Base-by-base conservation (phyloP, 768 basidiomycete genomes). In the Lyophyllum shimeji region DNA sequence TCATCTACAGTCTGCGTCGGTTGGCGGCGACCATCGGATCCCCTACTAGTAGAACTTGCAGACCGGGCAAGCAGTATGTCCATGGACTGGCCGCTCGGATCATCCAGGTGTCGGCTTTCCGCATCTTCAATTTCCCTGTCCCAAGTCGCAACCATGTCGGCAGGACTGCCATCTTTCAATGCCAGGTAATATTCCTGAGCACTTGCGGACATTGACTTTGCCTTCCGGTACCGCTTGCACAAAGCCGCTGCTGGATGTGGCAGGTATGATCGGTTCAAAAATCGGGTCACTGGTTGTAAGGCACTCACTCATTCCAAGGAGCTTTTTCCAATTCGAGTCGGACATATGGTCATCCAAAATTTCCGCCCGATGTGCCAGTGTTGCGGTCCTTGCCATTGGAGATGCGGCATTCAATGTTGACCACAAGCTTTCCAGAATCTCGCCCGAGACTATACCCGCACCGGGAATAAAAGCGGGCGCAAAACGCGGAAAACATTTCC, bases 321-420 rank as follows among this genome's bases (percentile, higher is more conserved):
- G 33, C 48, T 71, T 71, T 48, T 64, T 67, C 12, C 56, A 62
- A 57, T 71, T 69, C 6, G 53, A 59, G 43, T 67, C 63, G 17
- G 46, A 51, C 48, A 62, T 64, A 33, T 67, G 65, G 50, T 64
- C 61, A 46, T 68, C 63, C 3, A 66, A 42, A 2, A 61, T 53
- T 45, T 69, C 64, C 5, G 51, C 33, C 15, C 60, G 46, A 43
- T 59, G 37, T 0, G 61, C 55, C 9, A 57, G 33, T 1, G 62
- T 60, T 34, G 53, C 55, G 2, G 50, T 60, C 20, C 50, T 24
- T 1, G 60, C 52, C 5, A 49, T 44, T 0, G 40, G 21, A 0
- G 58, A 55, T 4, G 58, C 52, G 3, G 44, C 37, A 31, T 67
- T 67, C 11, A 63, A 18, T 1, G 34, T 31, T 2, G 60, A 56